These are phyloP conservation scores for Ceriops decandra DNA, from an alignment of 345 rosid genomes.

Conservation along the genomic window DNA sequence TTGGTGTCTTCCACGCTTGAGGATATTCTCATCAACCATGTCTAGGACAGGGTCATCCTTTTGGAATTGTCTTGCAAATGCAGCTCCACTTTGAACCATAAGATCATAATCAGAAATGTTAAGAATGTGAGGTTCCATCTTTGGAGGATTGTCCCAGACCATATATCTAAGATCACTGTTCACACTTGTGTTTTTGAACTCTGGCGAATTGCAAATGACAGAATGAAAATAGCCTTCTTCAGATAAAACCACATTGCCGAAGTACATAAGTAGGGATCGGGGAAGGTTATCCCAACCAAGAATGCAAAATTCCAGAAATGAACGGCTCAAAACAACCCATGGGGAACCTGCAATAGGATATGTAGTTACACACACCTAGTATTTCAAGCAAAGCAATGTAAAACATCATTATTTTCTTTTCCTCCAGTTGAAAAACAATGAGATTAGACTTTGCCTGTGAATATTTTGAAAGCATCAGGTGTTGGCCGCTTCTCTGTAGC, in stretches of 20 bases:
- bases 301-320: constrained; percentile 84
- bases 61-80: constrained; percentile 77
- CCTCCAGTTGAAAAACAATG: not conserved
- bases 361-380: too few relatives aligned
- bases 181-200: constrained; percentile 78
- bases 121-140: constrained; percentile 90
- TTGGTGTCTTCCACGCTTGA: constrained; percentile 55
- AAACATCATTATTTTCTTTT: not conserved
- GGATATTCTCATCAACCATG: constrained; percentile 65
- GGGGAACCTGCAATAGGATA: constrained; percentile 59
- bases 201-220: constrained; percentile 81
- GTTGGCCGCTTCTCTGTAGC: constrained; percentile 51
- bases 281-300: constrained; percentile 98
- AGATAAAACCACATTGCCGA: constrained; percentile 72
- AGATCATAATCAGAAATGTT: constrained; percentile 51
- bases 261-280: constrained; percentile 84
- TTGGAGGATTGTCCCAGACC: constrained; percentile 98
- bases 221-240: constrained; percentile 95
- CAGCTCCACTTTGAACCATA: constrained; percentile 85
- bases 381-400: not conserved
- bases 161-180: constrained; percentile 79
- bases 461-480: constrained; percentile 76
- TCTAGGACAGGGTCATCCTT: constrained; percentile 66
- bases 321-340: constrained; percentile 77
- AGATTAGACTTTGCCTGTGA: constrained; percentile 52